These are phyloP conservation scores for Solanum ahanhuiri DNA, from an alignment of 257 asterid species.

Conservation along the genomic window DNA sequence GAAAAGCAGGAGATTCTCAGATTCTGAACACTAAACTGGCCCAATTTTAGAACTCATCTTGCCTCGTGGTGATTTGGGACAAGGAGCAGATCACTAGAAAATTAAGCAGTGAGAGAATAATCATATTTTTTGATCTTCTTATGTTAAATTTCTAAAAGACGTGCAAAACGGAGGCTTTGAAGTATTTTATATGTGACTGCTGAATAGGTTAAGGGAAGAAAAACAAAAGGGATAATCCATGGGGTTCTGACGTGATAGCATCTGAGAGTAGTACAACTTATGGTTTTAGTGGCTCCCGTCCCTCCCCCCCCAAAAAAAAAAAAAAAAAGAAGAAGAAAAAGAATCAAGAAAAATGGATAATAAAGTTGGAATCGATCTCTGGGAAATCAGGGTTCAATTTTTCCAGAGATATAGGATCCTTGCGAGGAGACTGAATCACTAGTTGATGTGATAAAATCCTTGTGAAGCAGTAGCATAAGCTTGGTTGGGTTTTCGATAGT, in stretches of 20 bases:
- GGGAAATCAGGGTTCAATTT: background rate
- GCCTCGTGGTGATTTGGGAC: background rate
- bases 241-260: background rate
- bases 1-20: background rate
- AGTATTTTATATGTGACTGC: background rate
- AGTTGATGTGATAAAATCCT: background rate
- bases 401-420: background rate
- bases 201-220: background rate
- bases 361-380: background rate
- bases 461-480: background rate
- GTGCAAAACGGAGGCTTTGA: background rate
- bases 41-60: background rate
- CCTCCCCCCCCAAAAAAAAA: no score
- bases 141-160: background rate
- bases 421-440: background rate
- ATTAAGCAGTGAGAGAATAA: background rate
- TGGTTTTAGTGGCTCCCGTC: background rate
- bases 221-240: background rate
- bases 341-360: background rate
- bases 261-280: background rate
- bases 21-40: background rate
- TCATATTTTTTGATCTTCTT: background rate
- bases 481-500: background rate
- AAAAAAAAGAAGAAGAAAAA: background rate
- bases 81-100: background rate